Evolutionary conservation across 192 early-diverging fungal genomes (phyloP).

Genomic region (Jimgerdemannia flammicorona): DNA sequence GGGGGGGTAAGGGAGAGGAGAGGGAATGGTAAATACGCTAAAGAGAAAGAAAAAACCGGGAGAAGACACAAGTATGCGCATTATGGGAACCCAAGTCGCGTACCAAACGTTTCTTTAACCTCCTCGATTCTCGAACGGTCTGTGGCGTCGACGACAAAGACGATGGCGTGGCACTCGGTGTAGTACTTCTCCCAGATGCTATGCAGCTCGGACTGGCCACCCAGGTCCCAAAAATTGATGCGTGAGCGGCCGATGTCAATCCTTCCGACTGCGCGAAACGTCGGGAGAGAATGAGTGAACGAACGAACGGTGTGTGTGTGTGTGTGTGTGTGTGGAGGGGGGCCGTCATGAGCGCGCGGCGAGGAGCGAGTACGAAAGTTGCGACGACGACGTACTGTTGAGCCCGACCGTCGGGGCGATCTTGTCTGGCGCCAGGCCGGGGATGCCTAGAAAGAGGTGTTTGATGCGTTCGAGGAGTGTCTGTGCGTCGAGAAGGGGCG

Average conservation of each 20-base stretch:
- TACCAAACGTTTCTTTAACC: conserved; percentile 73
- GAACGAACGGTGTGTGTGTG: too few species aligned
- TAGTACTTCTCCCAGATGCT: conserved; percentile 95
- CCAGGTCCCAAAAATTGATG: conserved; percentile 94
- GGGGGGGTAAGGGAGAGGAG: too few species aligned
- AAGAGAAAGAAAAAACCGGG: too few species aligned
- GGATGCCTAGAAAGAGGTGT: conserved; percentile 64
- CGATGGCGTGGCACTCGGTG: conserved; percentile 84
- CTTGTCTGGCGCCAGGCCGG: conserved; percentile 80
- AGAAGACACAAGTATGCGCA: too few species aligned
- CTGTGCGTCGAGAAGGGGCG: conserved; percentile 26
- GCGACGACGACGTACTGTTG: too few species aligned
- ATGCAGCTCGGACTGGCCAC: conserved; percentile 85
- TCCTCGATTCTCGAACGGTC: conserved; percentile 80
- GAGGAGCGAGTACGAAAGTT: too few species aligned
- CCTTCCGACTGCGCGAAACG: conserved; percentile 61
- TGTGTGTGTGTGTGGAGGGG: too few species aligned
- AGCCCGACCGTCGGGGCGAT: conserved; percentile 93
- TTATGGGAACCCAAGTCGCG: too few species aligned
- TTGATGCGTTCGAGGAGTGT: conserved; percentile 94
- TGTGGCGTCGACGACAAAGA: conserved; percentile 91
- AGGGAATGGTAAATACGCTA: too few species aligned
- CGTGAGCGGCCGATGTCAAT: conserved; percentile 64
- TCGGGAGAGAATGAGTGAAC: not conserved
- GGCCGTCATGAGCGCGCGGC: too few species aligned